Percentiles rank a stretch among this genome's conserved stretches.
Conservation (phyloP, 805 yeast genomes). For the Metschnikowia corniflorae region DNA sequence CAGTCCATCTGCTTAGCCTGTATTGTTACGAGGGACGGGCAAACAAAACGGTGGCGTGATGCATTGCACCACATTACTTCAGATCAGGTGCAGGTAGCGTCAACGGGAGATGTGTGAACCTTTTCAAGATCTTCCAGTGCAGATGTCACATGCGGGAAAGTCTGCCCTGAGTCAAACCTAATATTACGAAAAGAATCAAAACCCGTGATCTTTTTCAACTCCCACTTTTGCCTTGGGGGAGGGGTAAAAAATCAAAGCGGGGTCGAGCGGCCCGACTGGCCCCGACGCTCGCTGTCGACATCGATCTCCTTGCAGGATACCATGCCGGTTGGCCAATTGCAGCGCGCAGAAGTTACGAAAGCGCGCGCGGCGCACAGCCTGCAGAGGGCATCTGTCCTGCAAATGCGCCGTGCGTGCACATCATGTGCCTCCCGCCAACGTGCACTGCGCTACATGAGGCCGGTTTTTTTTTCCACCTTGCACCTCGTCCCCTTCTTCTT, state of each 20-base stretch:
- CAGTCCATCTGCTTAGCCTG: too few species aligned
- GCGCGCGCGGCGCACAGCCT: constrained; percentile 6
- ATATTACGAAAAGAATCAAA: too few species aligned
- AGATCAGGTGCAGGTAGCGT: constrained; percentile 1
- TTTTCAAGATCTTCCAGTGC: too few species aligned
- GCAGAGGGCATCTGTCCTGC: constrained; percentile 10
- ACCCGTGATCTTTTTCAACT: too few species aligned
- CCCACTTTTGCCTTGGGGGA: neutral
- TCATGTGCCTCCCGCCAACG: constrained; percentile 16
- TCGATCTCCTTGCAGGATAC: constrained; percentile 6
- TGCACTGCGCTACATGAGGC: constrained; percentile 11
- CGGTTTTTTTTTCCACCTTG: constrained; percentile 9
- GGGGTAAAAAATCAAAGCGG: neutral
- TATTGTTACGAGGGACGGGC: too few species aligned
- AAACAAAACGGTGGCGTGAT: constrained; percentile 1
- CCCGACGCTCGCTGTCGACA: constrained; percentile 1
- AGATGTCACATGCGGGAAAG: too few species aligned
- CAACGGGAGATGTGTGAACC: too few species aligned
- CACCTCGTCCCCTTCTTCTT: constrained; percentile 2
- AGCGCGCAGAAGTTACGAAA: constrained; percentile 6
- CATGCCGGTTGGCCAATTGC: constrained; percentile 10
- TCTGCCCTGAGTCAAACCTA: too few species aligned
- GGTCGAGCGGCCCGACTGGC: neutral
- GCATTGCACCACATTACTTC: constrained; percentile 7
- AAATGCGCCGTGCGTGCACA: constrained; percentile 14